phyloP scores from a whole-genome alignment of 345 rosid genomes.

The Rhodamnia rubescens region DNA sequence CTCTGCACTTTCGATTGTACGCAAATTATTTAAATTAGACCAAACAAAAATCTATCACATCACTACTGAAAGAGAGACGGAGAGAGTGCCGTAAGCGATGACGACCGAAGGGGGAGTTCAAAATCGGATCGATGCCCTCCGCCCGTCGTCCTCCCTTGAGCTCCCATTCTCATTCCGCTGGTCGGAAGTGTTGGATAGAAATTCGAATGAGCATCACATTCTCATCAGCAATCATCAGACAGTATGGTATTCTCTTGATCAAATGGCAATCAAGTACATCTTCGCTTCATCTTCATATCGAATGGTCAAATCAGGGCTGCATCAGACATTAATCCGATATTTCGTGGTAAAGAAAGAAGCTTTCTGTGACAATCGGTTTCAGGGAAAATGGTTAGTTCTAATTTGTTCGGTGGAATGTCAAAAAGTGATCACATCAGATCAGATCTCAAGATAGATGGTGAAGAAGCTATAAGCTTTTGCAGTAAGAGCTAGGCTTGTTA shows the following conservation, averaged over 20 bases:
- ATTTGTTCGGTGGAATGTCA: too few species aligned
- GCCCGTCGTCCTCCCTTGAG: background rate
- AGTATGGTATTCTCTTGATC: background rate
- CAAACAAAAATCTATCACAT: too few species aligned
- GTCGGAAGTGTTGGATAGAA: background rate
- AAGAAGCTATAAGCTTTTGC: too few species aligned
- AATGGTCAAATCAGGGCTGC: background rate
- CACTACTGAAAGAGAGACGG: background rate
- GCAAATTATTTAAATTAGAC: background rate
- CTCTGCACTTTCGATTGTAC: background rate
- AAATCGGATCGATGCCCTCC: background rate
- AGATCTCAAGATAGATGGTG: too few species aligned
- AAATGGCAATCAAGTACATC: background rate
- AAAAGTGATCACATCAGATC: too few species aligned
- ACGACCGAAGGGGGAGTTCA: background rate
- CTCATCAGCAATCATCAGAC: background rate
- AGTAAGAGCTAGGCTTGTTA: too few species aligned
- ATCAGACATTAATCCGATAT: too few species aligned
- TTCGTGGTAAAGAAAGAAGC: too few species aligned
- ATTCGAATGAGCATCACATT: background rate
- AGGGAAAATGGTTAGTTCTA: too few species aligned
- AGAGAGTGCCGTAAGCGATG: background rate
- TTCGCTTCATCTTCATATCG: background rate
- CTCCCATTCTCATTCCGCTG: background rate
- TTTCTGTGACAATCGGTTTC: too few species aligned